A percentile compares a stretch with the other conserved stretches of the same genome.
phyloP scores from a whole-genome alignment of 164 flowering plant genomes.

The Protea cynaroides region DNA sequence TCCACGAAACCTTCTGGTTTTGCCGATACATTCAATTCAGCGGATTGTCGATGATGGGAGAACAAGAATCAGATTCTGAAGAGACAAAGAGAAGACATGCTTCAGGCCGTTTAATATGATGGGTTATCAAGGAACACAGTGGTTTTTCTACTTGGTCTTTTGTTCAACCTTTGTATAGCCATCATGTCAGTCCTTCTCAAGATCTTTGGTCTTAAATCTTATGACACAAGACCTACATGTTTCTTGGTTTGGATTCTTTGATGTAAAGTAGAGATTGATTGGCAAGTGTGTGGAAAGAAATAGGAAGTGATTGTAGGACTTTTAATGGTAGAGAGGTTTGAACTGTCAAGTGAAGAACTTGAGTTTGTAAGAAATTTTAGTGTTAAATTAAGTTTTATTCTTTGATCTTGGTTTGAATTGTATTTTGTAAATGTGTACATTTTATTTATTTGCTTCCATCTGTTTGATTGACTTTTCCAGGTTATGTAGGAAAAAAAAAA shows the following conservation, averaged over 20 bases:
- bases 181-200: neutral
- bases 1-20: conserved; percentile 38
- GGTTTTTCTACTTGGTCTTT: neutral
- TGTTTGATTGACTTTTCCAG: no score
- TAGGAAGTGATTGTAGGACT: no score
- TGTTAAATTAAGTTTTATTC: no score
- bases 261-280: conserved; percentile 6
- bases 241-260: conserved; percentile 6
- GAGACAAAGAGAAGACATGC: neutral
- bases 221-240: neutral
- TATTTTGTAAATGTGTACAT: no score
- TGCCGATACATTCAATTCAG: conserved; percentile 32
- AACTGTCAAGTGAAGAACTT: no score
- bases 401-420: no score
- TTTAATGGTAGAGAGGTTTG: no score
- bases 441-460: no score
- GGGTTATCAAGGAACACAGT: neutral
- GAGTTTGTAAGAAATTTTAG: no score
- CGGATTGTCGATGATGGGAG: conserved; percentile 23
- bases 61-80: neutral
- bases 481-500: no score
- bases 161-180: neutral
- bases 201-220: conserved; percentile 1
- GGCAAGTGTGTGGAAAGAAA: no score
- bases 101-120: neutral